Evolutionary conservation across 139 green algal genomes (phyloP).

Genomic region (Asterochloris sp.): DNA sequence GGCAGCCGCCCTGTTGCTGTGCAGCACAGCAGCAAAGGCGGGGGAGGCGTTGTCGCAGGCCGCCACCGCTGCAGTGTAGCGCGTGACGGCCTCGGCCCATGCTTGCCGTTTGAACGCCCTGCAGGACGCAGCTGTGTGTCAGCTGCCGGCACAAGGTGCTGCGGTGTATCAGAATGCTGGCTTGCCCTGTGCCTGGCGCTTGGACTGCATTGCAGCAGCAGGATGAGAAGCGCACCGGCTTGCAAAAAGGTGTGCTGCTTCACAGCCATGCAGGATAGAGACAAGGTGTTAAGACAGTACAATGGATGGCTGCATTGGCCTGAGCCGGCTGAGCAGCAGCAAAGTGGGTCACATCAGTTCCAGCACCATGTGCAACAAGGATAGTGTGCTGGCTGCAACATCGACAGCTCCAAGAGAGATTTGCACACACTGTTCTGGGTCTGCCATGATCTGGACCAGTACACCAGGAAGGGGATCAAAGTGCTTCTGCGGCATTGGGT

Average conservation of each 20-base stretch:
- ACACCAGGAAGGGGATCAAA: neutral
- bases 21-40: slow-evolving; percentile 65
- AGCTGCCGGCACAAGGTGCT: neutral
- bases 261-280: neutral
- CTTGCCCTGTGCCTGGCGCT: too few species aligned
- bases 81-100: slow-evolving; percentile 1
- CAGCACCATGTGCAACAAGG: neutral
- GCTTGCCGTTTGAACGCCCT: slow-evolving; percentile 17
- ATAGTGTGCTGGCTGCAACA: neutral
- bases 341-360: neutral
- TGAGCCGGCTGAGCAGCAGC: neutral
- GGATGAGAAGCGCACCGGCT: too few species aligned
- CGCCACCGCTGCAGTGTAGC: slow-evolving; percentile 21
- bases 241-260: too few species aligned
- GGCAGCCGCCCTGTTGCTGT: slow-evolving; percentile 77
- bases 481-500: neutral
- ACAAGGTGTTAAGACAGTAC: neutral
- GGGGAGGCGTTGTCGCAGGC: neutral
- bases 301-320: neutral
- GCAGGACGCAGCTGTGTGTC: neutral
- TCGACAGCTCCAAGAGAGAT: too few species aligned
- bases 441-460: neutral
- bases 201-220: neutral
- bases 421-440: neutral
- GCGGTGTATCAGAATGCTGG: neutral